Evolutionary conservation across 1,284 basidiomycete genomes (phyloP).

Genomic region (Takashimella tepidaria): DNA sequence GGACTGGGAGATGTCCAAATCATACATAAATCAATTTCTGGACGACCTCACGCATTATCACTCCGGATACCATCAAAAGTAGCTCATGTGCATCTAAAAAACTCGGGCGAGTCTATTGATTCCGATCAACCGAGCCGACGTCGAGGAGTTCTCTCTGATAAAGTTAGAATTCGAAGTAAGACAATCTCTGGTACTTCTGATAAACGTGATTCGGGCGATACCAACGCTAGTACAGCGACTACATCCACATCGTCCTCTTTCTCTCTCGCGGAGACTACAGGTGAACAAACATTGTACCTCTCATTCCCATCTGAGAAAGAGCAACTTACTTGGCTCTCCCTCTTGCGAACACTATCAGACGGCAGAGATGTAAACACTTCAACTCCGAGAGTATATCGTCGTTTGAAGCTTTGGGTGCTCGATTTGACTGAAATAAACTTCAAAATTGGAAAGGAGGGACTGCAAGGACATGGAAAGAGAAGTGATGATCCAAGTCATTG

Average conservation of each 20-base stretch:
- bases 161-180: slow-evolving; percentile 4
- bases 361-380: not conserved
- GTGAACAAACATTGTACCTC: slow-evolving; percentile 1
- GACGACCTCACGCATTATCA: slow-evolving; percentile 5
- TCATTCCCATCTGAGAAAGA: slow-evolving; percentile 7
- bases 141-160: not conserved
- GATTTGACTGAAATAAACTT: slow-evolving; percentile 21
- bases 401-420: slow-evolving; percentile 20
- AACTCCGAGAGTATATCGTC: slow-evolving; percentile 8
- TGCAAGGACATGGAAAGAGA: not conserved
- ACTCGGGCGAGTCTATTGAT: not conserved
- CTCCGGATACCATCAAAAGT: slow-evolving; percentile 1
- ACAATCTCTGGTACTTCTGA: slow-evolving; percentile 3
- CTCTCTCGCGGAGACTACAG: not conserved
- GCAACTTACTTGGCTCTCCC: slow-evolving; percentile 17
- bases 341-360: slow-evolving; percentile 12
- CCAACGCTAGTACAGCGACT: not conserved
- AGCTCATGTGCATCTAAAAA: not conserved
- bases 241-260: not conserved
- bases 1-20: slow-evolving; percentile 13
- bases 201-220: not conserved
- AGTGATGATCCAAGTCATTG: slow-evolving; percentile 1
- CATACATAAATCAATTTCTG: slow-evolving; percentile 11
- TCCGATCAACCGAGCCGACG: not conserved
- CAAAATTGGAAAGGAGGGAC: not conserved